These are phyloP conservation scores for Diaporthe sp. DNA, from an alignment of 2,329 filamentous ascomycete species.

Conservation along the genomic window DNA sequence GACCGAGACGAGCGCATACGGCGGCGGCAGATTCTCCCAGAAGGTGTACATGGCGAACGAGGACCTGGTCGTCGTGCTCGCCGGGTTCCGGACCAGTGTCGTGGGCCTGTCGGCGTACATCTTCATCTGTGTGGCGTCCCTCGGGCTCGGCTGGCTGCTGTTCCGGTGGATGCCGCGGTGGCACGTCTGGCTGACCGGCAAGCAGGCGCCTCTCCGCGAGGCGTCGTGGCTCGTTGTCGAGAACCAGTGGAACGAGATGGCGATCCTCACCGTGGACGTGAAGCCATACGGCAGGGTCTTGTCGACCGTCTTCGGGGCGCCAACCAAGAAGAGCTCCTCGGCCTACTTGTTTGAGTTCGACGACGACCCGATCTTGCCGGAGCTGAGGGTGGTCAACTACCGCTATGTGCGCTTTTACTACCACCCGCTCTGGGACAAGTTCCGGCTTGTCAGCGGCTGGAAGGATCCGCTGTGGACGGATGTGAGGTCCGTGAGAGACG, in stretches of 20 bases:
- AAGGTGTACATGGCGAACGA: slow-evolving; percentile 95
- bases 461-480: slow-evolving; percentile 93
- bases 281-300: slow-evolving; percentile 67
- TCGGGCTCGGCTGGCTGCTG: slow-evolving; percentile 85
- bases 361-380: slow-evolving; percentile 81
- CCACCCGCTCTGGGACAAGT: slow-evolving; percentile 90
- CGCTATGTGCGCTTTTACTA: slow-evolving; percentile 95
- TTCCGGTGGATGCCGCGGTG: slow-evolving; percentile 92
- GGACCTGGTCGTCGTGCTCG: slow-evolving; percentile 93
- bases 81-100: slow-evolving; percentile 86
- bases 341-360: slow-evolving; percentile 73
- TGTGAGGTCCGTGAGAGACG: slow-evolving; percentile 79
- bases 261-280: slow-evolving; percentile 76
- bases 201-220: slow-evolving; percentile 75
- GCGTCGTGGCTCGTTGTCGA: slow-evolving; percentile 94
- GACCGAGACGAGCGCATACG: slow-evolving; percentile 76
- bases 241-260: slow-evolving; percentile 97
- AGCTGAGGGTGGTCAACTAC: slow-evolving; percentile 87
- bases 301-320: slow-evolving; percentile 76
- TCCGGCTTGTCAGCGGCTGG: slow-evolving; percentile 89
- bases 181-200: slow-evolving; percentile 83
- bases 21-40: slow-evolving; percentile 79
- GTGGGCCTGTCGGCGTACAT: slow-evolving; percentile 79
- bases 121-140: slow-evolving; percentile 77
- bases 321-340: slow-evolving; percentile 65